These are phyloP conservation scores for Gastrolobium villosum DNA, from an alignment of 306 rosid genomes.

Conservation along the genomic window DNA sequence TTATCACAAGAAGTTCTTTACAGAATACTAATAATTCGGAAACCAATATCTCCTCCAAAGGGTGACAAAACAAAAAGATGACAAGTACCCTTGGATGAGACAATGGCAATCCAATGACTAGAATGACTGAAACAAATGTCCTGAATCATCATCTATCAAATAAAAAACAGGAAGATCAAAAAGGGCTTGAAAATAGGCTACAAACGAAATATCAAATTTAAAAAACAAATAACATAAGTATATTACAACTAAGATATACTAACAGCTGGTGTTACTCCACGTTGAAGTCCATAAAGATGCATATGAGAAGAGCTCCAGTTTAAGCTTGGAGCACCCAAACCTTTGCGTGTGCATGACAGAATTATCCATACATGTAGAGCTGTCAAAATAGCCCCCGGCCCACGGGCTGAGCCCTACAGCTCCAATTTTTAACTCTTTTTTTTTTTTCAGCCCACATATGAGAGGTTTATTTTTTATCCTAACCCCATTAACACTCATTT, in stretches of 20 bases:
- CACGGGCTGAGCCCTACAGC: too few species aligned
- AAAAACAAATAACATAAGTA: slow-evolving; percentile 43
- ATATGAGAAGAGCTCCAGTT: slow-evolving; percentile 81
- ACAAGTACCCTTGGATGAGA: slow-evolving; percentile 95
- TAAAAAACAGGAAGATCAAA: slow-evolving; percentile 17
- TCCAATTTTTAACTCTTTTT: too few species aligned
- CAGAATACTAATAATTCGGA: slow-evolving; percentile 66
- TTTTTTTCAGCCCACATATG: too few species aligned
- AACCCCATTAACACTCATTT: too few species aligned
- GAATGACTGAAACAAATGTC: slow-evolving; percentile 91
- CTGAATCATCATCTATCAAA: slow-evolving; percentile 85
- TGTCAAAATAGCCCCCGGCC: too few species aligned
- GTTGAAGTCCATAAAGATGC: slow-evolving; percentile 90
- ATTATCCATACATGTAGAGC: slow-evolving; percentile 90
- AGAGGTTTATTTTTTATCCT: too few species aligned
- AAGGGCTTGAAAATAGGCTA: slow-evolving; percentile 31
- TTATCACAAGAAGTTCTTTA: too few species aligned
- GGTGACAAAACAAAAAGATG: slow-evolving; percentile 87
- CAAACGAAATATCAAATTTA: slow-evolving; percentile 17
- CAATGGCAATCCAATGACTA: slow-evolving; percentile 93
- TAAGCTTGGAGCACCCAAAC: slow-evolving; percentile 62
- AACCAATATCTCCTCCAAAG: slow-evolving; percentile 90
- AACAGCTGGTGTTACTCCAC: slow-evolving; percentile 95
- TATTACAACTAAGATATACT: slow-evolving; percentile 56
- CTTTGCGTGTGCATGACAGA: slow-evolving; percentile 68